These are phyloP conservation scores for Fusarium globosum DNA, from an alignment of 2,329 filamentous ascomycete genomes.

Conservation along the genomic window DNA sequence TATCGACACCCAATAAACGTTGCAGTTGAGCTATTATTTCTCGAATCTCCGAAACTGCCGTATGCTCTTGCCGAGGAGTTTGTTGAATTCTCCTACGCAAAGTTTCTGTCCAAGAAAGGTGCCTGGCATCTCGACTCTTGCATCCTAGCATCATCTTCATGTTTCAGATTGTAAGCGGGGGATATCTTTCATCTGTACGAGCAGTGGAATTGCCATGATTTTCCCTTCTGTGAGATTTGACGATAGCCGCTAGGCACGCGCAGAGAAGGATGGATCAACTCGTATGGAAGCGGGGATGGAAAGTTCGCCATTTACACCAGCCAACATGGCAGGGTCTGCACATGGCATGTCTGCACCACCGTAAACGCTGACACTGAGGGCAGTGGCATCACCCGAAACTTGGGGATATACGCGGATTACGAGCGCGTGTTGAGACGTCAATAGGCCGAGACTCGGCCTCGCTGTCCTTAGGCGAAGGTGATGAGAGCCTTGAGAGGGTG, in stretches of 20 bases:
- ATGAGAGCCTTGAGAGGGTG: too few species aligned
- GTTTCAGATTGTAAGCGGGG: not conserved
- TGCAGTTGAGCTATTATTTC: not conserved
- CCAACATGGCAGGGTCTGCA: not conserved
- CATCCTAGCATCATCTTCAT: not conserved
- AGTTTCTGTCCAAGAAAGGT: rapidly evolving
- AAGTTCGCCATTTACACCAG: not conserved
- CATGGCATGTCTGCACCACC: not conserved
- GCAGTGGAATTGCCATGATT: too few species aligned
- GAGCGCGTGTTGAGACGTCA: too few species aligned
- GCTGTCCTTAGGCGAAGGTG: too few species aligned
- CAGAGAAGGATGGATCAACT: too few species aligned
- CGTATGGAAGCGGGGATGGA: too few species aligned
- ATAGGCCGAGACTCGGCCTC: too few species aligned
- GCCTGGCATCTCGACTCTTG: not conserved
- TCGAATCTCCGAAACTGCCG: rapidly evolving
- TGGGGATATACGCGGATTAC: not conserved
- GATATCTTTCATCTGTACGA: too few species aligned
- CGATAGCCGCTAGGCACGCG: too few species aligned
- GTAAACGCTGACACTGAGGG: not conserved
- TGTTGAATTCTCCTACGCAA: rapidly evolving
- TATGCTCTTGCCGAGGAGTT: rapidly evolving
- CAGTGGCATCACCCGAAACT: not conserved
- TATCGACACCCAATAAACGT: rapidly evolving
- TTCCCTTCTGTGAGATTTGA: rapidly evolving